A percentile compares a stretch with the other conserved stretches of the same genome.
Evolutionary conservation across 257 asterid genomes (phyloP).

Genomic region (Scutellaria barbata): DNA sequence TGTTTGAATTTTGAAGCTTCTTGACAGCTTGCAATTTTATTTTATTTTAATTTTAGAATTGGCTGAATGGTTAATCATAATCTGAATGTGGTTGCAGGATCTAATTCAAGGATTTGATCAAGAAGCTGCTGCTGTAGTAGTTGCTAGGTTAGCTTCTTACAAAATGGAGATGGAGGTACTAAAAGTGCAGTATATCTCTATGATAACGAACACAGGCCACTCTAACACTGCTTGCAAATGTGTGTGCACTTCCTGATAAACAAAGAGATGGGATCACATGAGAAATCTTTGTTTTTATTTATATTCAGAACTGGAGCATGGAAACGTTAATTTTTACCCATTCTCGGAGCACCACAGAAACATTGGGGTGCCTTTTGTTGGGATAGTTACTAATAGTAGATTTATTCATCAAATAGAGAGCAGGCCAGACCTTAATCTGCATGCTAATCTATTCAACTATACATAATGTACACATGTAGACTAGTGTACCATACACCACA

Average conservation of each 20-base stretch:
- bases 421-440: too few species aligned
- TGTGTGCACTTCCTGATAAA: not conserved
- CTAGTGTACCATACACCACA: too few species aligned
- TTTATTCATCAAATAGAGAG: too few species aligned
- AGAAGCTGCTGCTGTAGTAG: conserved; percentile 94
- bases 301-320: too few species aligned
- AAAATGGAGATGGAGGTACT: conserved; percentile 95
- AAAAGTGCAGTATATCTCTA: not conserved
- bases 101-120: conserved; percentile 96
- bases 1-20: conserved; percentile 14
- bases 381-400: too few species aligned
- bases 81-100: conserved; percentile 54
- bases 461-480: too few species aligned
- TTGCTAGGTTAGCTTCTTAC: conserved; percentile 88
- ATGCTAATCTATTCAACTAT: too few species aligned
- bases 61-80: conserved; percentile 14
- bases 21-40: not conserved
- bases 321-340: not conserved
- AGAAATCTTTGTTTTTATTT: not conserved
- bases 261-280: not conserved
- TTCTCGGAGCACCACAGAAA: not conserved
- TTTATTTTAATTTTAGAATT: not conserved
- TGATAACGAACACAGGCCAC: conserved; percentile 2
- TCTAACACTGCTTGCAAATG: conserved; percentile 11
- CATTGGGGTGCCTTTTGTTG: not conserved